Evolutionary conservation across 106 monocot species (phyloP).

Genomic region (Gastrodia elata): DNA sequence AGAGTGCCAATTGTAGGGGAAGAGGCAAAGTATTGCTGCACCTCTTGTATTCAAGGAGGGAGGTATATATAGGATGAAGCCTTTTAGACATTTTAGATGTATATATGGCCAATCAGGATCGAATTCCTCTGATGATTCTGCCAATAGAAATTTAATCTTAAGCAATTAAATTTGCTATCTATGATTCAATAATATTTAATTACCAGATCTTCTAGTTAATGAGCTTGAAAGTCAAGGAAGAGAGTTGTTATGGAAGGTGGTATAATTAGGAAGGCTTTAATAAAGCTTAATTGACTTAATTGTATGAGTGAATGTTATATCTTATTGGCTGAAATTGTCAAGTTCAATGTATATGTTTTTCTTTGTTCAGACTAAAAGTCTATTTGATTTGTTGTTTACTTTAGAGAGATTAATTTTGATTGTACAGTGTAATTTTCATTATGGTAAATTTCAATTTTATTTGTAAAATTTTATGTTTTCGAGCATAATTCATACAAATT

Average conservation of each 20-base stretch:
- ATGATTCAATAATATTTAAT: no score
- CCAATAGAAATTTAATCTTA: no score
- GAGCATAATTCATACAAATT: not conserved
- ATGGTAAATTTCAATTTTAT: not conserved
- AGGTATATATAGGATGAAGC: slow-evolving; percentile 5
- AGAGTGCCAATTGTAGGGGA: not conserved
- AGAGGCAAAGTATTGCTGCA: not conserved
- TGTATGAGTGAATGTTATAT: not conserved
- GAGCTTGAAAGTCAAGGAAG: not conserved
- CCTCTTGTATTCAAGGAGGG: not conserved
- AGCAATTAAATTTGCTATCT: no score
- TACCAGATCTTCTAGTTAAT: no score
- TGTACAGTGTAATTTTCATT: not conserved
- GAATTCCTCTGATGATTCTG: slow-evolving; percentile 1
- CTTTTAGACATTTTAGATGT: not conserved
- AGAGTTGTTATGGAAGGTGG: not conserved
- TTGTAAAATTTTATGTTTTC: no score
- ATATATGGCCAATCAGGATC: not conserved
- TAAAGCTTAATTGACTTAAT: not conserved
- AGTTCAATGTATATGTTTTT: not conserved
- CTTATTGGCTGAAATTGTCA: not conserved
- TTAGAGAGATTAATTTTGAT: not conserved
- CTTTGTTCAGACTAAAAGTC: not conserved
- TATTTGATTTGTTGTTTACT: not conserved
- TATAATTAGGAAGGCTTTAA: not conserved